Evolutionary conservation across 202 grass and related monocot genomes (phyloP).

Genomic region (Elaeis oleifera): DNA sequence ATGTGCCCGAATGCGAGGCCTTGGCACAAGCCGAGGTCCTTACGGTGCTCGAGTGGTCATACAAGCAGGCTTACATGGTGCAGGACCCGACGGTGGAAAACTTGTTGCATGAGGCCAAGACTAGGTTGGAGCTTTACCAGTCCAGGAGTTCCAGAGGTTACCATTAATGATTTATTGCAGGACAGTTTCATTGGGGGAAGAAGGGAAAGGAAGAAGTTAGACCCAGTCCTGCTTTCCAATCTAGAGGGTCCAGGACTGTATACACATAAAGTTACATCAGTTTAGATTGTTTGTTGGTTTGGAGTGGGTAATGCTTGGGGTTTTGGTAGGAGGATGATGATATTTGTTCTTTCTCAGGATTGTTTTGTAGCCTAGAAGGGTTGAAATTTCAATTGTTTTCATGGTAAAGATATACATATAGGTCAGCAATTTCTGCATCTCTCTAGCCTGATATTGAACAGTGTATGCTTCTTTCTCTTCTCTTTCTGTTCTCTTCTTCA

Average conservation of each 20-base stretch:
- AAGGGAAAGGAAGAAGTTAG: conserved; percentile 20
- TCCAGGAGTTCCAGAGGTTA: conserved; percentile 75
- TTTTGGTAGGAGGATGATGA: conserved; percentile 23
- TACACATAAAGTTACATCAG: conserved; percentile 30
- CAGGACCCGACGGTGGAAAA: conserved; percentile 2
- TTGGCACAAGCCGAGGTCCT: conserved; percentile 7
- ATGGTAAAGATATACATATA: no score
- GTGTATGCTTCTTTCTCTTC: no score
- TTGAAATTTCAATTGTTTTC: background rate
- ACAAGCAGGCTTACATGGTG: background rate
- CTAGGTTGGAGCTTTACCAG: conserved; percentile 82
- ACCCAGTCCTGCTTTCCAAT: conserved; percentile 34
- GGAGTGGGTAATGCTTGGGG: conserved; percentile 28
- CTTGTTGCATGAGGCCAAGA: conserved; percentile 77
- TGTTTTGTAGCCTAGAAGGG: conserved; percentile 26
- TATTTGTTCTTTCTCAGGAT: conserved; percentile 27
- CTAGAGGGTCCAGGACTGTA: conserved; percentile 24
- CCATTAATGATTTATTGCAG: conserved; percentile 32
- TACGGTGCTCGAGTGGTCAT: conserved; percentile 5
- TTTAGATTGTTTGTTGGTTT: conserved; percentile 27
- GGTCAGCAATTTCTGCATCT: no score
- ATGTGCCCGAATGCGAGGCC: conserved; percentile 5
- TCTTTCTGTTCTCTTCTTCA: no score
- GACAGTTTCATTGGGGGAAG: background rate
- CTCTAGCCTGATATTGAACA: no score